phyloP scores from a whole-genome alignment of 2,329 filamentous ascomycete genomes.

The Sporothrix brasiliensis region DNA sequence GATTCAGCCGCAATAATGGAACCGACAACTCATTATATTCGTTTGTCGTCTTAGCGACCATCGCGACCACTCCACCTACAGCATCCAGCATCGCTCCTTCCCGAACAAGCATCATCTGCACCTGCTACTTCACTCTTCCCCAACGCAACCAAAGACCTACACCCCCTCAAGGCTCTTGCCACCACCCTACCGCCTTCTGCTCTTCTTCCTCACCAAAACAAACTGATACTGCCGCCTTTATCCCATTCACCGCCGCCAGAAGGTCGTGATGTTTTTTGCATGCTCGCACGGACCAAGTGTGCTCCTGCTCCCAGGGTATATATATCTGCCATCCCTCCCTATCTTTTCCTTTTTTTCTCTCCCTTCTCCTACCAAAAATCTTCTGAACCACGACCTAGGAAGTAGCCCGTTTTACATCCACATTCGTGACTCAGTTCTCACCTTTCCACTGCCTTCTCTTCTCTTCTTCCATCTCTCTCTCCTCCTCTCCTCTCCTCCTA shows the following conservation, averaged over 20 bases:
- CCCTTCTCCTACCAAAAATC: neutral
- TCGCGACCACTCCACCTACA: neutral
- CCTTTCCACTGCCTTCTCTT: neutral
- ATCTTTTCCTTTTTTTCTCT: neutral
- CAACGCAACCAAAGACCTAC: neutral
- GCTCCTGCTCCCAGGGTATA: neutral
- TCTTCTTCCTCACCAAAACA: neutral
- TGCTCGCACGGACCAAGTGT: too few species aligned
- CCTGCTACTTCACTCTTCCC: neutral
- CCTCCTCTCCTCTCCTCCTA: neutral
- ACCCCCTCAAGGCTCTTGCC: neutral
- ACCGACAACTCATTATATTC: neutral
- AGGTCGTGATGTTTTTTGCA: too few species aligned
- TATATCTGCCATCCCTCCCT: constrained; percentile 7
- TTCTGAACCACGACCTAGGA: too few species aligned
- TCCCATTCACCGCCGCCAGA: neutral
- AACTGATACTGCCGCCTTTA: neutral
- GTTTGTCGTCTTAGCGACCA: neutral
- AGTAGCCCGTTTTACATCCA: too few species aligned
- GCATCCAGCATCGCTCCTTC: constrained; percentile 1
- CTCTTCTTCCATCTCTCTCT: neutral
- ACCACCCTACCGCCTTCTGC: neutral
- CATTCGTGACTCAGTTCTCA: neutral
- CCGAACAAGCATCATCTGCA: neutral
- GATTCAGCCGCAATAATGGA: too few species aligned